A percentile compares a stretch with the other conserved stretches of the same genome.
Evolutionary conservation across 805 yeast genomes (phyloP).

Genomic region (Starmerella roubikii): DNA sequence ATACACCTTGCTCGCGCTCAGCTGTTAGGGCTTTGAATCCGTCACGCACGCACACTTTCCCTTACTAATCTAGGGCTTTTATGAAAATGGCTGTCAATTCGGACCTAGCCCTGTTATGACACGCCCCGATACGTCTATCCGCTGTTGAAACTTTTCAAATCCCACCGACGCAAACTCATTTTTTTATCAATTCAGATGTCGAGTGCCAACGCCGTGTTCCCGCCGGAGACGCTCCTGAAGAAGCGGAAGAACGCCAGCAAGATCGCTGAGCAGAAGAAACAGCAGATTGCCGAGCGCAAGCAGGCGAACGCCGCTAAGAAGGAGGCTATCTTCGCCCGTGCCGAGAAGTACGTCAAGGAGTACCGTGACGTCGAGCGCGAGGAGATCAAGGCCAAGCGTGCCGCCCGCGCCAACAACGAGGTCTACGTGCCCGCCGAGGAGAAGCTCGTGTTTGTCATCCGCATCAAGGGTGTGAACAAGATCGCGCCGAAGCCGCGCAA

Average conservation of each 20-base stretch:
- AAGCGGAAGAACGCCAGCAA: slow-evolving; percentile 45
- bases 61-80: no score
- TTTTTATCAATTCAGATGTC: no score
- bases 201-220: slow-evolving; percentile 24
- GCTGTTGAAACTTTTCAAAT: slow-evolving; percentile 8
- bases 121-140: slow-evolving; percentile 1
- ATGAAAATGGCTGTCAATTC: no score
- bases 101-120: no score
- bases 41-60: no score
- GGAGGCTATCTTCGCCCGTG: slow-evolving; percentile 69
- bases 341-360: slow-evolving; percentile 93
- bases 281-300: slow-evolving; percentile 33
- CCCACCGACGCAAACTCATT: slow-evolving; percentile 9
- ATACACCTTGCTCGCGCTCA: no score
- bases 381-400: slow-evolving; percentile 67
- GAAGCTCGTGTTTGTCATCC: slow-evolving; percentile 86
- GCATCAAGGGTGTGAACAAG: slow-evolving; percentile 99
- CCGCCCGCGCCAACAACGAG: slow-evolving; percentile 79
- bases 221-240: slow-evolving; percentile 48
- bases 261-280: slow-evolving; percentile 42
- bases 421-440: slow-evolving; percentile 91
- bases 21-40: no score
- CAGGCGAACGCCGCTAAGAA: slow-evolving; percentile 25
- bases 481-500: slow-evolving; percentile 99
- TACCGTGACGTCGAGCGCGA: slow-evolving; percentile 88